Conservation (phyloP, 192 early-diverging fungal species). For the Mycoemilia scoparia region DNA sequence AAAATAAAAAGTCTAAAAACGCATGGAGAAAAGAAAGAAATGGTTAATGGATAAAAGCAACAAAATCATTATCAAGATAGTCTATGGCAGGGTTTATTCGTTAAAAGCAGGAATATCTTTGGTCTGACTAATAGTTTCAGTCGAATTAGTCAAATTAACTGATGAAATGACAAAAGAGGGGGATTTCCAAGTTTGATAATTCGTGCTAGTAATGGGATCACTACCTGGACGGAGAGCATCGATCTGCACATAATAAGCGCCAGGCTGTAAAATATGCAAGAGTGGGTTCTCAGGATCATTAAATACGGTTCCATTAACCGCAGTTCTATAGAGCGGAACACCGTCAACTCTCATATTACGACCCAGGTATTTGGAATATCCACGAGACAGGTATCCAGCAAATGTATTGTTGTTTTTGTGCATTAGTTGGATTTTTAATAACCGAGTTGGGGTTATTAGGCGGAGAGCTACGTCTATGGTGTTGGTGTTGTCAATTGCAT, state of each 20-base stretch:
- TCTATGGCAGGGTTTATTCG: too few species aligned
- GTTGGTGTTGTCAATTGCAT: slow-evolving; percentile 14
- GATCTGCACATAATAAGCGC: slow-evolving; percentile 22
- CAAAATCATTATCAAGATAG: too few species aligned
- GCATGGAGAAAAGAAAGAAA: too few species aligned
- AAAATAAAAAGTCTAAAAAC: too few species aligned
- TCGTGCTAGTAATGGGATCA: slow-evolving; percentile 15
- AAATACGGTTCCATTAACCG: slow-evolving; percentile 26
- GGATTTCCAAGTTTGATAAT: slow-evolving; percentile 26
- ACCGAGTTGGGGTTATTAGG: slow-evolving; percentile 21
- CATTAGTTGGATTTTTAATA: slow-evolving; percentile 23
- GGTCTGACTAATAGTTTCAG: too few species aligned
- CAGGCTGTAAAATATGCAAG: slow-evolving; percentile 6
- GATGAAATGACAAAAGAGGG: slow-evolving; percentile 21
- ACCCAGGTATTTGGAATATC: slow-evolving; percentile 24
- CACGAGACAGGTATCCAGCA: slow-evolving; percentile 22
- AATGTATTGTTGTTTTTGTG: slow-evolving; percentile 16
- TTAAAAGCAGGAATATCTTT: too few species aligned
- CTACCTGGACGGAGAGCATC: slow-evolving; percentile 24
- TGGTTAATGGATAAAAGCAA: too few species aligned
- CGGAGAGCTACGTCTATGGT: slow-evolving; percentile 23
- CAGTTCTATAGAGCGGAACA: slow-evolving; percentile 29
- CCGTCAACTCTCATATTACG: too few species aligned
- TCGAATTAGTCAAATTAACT: slow-evolving; percentile 13
- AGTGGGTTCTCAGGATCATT: slow-evolving; percentile 17